Evolutionary conservation across 2,329 filamentous ascomycete genomes (phyloP).

Genomic region (Pseudopithomyces maydicus): DNA sequence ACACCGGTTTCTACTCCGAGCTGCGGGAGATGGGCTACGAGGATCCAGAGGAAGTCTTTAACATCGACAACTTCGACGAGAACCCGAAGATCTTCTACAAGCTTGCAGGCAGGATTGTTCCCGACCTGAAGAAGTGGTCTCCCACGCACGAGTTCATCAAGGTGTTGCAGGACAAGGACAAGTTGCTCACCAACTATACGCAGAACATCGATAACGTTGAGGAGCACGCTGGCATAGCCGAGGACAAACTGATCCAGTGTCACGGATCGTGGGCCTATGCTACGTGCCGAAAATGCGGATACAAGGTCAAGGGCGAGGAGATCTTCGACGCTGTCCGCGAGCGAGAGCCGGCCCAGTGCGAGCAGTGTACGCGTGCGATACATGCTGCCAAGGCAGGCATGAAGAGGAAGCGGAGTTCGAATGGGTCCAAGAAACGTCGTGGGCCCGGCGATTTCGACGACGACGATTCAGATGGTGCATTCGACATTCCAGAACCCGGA

Average conservation of each 20-base stretch:
- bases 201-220: conserved; percentile 99
- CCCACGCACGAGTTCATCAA: conserved; percentile 95
- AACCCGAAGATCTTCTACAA: conserved; percentile 90
- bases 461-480: conserved; percentile 63
- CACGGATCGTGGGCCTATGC: conserved; percentile 96
- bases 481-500: conserved; percentile 70
- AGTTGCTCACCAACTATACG: conserved; percentile 95
- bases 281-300: conserved; percentile 80
- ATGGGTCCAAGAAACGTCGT: conserved; percentile 51
- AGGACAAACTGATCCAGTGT: conserved; percentile 88
- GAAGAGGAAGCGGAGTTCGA: conserved; percentile 60
- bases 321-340: conserved; percentile 82
- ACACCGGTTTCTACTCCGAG: conserved; percentile 88
- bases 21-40: conserved; percentile 75
- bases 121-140: conserved; percentile 77
- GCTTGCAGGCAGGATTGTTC: conserved; percentile 88
- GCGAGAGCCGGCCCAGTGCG: conserved; percentile 77
- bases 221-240: conserved; percentile 78
- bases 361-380: conserved; percentile 67
- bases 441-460: conserved; percentile 58
- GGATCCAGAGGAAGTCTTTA: conserved; percentile 95
- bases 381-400: conserved; percentile 52
- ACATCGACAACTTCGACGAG: conserved; percentile 82
- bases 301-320: conserved; percentile 72
- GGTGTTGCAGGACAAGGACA: conserved; percentile 83